phyloP scores from a whole-genome alignment of 768 basidiomycete genomes.

The Tylopilus subfusipes region DNA sequence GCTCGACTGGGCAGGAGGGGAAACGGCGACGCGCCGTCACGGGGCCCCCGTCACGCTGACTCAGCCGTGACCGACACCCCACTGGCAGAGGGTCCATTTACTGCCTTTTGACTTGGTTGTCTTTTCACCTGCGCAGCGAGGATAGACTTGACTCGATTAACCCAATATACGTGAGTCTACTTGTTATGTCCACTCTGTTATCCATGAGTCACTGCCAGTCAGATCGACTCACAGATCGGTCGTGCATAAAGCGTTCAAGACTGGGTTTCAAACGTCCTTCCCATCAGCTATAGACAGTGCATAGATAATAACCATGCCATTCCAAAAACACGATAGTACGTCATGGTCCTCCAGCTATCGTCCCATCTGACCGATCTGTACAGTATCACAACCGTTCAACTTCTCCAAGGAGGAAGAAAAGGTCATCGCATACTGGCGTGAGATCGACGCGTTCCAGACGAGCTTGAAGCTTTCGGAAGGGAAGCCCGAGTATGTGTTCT shows the following conservation, averaged over 20 bases:
- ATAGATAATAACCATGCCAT: constrained; percentile 45
- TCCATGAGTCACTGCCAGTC: neutral
- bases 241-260: neutral
- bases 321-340: constrained; percentile 71
- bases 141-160: too few relatives aligned
- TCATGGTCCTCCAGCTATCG: constrained; percentile 4
- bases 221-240: constrained; percentile 14
- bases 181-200: too few relatives aligned
- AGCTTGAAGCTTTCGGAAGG: constrained; percentile 91
- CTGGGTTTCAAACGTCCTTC: neutral
- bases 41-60: too few relatives aligned
- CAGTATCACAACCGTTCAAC: constrained; percentile 75
- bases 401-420: constrained; percentile 89
- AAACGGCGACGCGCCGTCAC: too few relatives aligned
- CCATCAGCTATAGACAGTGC: neutral
- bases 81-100: too few relatives aligned
- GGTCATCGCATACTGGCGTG: constrained; percentile 86
- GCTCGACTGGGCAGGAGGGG: too few relatives aligned
- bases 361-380: constrained; percentile 7
- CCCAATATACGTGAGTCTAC: too few relatives aligned
- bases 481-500: constrained; percentile 88
- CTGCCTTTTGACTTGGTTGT: too few relatives aligned
- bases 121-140: too few relatives aligned
- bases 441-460: constrained; percentile 97
- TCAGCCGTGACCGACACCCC: too few relatives aligned